phyloP scores from a whole-genome alignment of 2,329 filamentous ascomycete genomes.

The Fusarium transvaalense region DNA sequence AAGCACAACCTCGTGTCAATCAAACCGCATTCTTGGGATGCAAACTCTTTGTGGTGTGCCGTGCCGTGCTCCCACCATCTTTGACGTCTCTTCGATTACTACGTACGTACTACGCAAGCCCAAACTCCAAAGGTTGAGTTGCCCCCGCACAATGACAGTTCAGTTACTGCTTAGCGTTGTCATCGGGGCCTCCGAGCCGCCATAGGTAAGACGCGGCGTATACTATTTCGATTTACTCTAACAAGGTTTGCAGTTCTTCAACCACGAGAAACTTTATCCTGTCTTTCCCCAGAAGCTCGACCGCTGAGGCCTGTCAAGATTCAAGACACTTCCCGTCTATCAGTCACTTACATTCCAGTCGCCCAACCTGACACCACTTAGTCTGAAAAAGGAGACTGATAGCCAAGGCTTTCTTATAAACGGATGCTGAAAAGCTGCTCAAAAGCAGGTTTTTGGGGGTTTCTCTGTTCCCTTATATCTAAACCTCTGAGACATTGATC shows the following conservation, averaged over 20 bases:
- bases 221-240: slow-evolving; percentile 15
- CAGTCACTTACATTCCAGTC: slow-evolving; percentile 42
- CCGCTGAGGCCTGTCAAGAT: slow-evolving; percentile 12
- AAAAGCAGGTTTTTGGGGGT: slow-evolving; percentile 18
- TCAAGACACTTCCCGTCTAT: slow-evolving; percentile 28
- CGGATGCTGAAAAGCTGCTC: neutral
- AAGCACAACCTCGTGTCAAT: slow-evolving; percentile 32
- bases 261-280: slow-evolving; percentile 36
- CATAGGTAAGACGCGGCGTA: slow-evolving; percentile 26
- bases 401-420: slow-evolving; percentile 29
- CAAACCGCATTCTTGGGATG: slow-evolving; percentile 29
- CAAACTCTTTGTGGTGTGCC: slow-evolving; percentile 35
- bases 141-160: slow-evolving; percentile 28
- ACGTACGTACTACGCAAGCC: slow-evolving; percentile 19
- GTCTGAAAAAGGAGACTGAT: slow-evolving; percentile 9
- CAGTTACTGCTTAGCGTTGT: slow-evolving; percentile 15
- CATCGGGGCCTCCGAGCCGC: slow-evolving; percentile 33
- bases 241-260: slow-evolving; percentile 34
- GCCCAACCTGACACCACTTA: slow-evolving; percentile 23
- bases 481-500: slow-evolving; percentile 30
- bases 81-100: slow-evolving; percentile 9
- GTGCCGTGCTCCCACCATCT: slow-evolving; percentile 27
- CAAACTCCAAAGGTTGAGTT: slow-evolving; percentile 10
- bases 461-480: slow-evolving; percentile 8
- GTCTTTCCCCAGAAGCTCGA: slow-evolving; percentile 8